phyloP scores from a whole-genome alignment of 331 rosid genomes.

The Stylosanthes scabra region DNA sequence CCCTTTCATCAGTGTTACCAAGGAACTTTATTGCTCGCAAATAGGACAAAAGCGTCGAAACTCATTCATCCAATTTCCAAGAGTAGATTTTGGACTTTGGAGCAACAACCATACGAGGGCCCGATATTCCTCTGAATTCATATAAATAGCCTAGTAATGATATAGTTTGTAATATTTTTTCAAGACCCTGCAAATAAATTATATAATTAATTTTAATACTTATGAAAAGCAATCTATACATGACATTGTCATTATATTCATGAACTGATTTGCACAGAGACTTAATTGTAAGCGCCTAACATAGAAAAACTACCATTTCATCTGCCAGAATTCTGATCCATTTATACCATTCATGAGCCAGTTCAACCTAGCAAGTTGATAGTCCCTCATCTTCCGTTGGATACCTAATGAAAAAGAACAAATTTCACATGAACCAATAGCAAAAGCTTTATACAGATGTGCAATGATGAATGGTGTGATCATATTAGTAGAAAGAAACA shows the following conservation, averaged over 20 bases:
- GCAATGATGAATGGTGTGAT: no score
- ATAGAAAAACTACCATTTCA: slow-evolving; percentile 76
- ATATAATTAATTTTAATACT: neutral
- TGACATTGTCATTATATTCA: neutral
- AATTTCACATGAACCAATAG: slow-evolving; percentile 20
- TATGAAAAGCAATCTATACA: slow-evolving; percentile 22
- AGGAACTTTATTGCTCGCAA: slow-evolving; percentile 91
- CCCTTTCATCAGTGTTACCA: slow-evolving; percentile 98
- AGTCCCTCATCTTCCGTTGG: slow-evolving; percentile 98
- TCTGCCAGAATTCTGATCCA: slow-evolving; percentile 99
- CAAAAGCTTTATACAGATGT: neutral
- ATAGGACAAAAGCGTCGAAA: slow-evolving; percentile 92
- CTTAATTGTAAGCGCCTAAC: neutral
- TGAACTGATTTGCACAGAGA: slow-evolving; percentile 1
- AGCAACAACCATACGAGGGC: slow-evolving; percentile 99
- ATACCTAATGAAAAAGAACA: slow-evolving; percentile 62
- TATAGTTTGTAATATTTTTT: slow-evolving; percentile 97
- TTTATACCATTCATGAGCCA: slow-evolving; percentile 99
- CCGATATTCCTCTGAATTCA: slow-evolving; percentile 90
- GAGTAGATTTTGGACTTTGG: slow-evolving; percentile 99
- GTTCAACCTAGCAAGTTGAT: slow-evolving; percentile 96
- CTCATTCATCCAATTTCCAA: slow-evolving; percentile 99
- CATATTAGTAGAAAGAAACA: neutral
- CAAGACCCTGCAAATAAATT: slow-evolving; percentile 77
- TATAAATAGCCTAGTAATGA: slow-evolving; percentile 92